Base-by-base conservation (phyloP, 371 early-diverging fungal genomes). In the Nematocida ausubeli region DNA sequence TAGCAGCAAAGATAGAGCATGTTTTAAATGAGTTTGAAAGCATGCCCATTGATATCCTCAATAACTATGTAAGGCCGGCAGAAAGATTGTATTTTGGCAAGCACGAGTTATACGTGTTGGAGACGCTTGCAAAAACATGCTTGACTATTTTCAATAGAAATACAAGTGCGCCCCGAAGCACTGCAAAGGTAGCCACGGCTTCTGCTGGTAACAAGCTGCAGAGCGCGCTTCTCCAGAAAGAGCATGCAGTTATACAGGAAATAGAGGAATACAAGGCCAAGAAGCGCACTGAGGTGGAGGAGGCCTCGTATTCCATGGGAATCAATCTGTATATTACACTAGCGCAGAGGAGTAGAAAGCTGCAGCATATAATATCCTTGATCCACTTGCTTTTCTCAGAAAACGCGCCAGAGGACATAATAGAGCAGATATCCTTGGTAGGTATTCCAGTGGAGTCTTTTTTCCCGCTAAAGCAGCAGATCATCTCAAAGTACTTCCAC, bases 381-480 rank as follows among this genome's bases (percentile, higher is more conserved):
- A 51, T 75, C 19, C 78, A 75, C 50, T 35, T 75, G 28, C 78
- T 75, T 16, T 75, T 75, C 40, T 64, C 51, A 9, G 66, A 66
- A 19, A 6, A 22, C 19, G 34, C 22, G 5, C 14, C 51, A 22
- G 32, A 44, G 12, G 5, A 4, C 0, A 22, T 24, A 12, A 26
- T 66, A 5, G 7, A 22, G 6, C 9, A 26, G 5, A 35, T 40
- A 3, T 55, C 67, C 9, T 24, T 75, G 30, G 68, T 22, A 35
- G 50, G 6, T 6, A 67, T 75, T 44, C 67, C 52, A 30, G 24
- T 34, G 14, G 19, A 37, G 40, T 37, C 22, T 54, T 75, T 75
- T 42, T 49, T 75, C 32, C 78, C 78, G 12, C 67, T 75, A 9
- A 64, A 64, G 34, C 54, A 75, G 30, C 78, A 75, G 64, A 75